Conservation (phyloP, 2,329 filamentous ascomycete species). For the Microdochium trichocladiopsis region DNA sequence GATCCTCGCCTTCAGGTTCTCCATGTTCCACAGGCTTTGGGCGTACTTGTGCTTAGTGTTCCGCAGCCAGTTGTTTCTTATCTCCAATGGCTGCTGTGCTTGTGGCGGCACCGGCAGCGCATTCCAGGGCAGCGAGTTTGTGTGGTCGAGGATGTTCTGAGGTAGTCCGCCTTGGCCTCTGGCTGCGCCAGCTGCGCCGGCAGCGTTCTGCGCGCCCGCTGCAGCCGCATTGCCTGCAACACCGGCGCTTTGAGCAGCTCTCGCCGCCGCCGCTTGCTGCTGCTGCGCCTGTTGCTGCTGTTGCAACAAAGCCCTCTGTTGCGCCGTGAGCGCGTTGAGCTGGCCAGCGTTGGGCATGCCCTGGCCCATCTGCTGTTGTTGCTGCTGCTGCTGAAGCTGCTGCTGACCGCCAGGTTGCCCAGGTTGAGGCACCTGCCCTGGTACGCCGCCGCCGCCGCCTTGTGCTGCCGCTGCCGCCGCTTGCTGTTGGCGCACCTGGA, state of each 20-base stretch:
- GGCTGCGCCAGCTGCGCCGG: background rate
- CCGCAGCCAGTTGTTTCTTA: conserved; percentile 4
- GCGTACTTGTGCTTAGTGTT: conserved; percentile 14
- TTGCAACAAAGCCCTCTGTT: conserved; percentile 23
- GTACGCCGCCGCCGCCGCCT: conserved; percentile 8
- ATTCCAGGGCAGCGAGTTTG: conserved; percentile 16
- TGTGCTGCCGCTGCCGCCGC: conserved; percentile 8
- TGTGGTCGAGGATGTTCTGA: conserved; percentile 14
- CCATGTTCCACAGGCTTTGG: conserved; percentile 16
- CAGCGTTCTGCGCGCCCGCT: conserved; percentile 1
- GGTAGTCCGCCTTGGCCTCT: conserved; percentile 6
- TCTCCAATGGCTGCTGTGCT: background rate
- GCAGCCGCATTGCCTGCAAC: conserved; percentile 1
- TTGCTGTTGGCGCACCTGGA: conserved; percentile 20
- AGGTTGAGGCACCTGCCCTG: too few species aligned
- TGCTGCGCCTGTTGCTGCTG: conserved; percentile 20
- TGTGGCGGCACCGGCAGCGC: conserved; percentile 7
- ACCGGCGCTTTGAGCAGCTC: conserved; percentile 8
- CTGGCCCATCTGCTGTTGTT: conserved; percentile 12
- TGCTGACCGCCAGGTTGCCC: conserved; percentile 19
- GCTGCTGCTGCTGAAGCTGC: conserved; percentile 15
- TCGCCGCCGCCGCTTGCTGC: conserved; percentile 7
- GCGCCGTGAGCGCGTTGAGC: conserved; percentile 6
- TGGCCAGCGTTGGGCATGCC: background rate
- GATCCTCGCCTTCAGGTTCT: conserved; percentile 9